Base-by-base conservation (phyloP, 225 moss, liverwort and hornwort species). In the Marchantia polymorpha region DNA sequence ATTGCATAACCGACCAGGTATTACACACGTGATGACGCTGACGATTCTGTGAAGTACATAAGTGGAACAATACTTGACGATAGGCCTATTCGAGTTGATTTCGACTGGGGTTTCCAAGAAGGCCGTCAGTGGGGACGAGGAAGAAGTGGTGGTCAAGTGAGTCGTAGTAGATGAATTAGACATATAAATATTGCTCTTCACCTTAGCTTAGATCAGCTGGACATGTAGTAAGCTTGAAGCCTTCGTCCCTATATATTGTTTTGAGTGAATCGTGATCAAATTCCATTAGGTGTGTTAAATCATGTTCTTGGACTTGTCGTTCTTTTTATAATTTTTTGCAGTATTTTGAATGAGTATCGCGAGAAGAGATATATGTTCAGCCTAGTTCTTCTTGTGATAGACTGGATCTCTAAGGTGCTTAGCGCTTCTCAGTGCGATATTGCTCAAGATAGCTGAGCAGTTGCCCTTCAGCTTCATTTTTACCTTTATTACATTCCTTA, bases 51-150 rank as follows among this genome's bases (percentile, higher is more conserved):
- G 25, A 99, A 95, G 81, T 99, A 99, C 72, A 99, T 99, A 54
- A 99, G 99, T 85, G 99, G 99, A 79, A 95, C 93, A 20, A 93
- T 99, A 83, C 87, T 99, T 80, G 99, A 99, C 79, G 99, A 99
- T 77, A 92, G 99, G 55, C 93, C 99, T 54, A 92, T 99, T 81
- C 99, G 99, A 80, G 99, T 99, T 47, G 99, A 99, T 88, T 95
- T 95, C 74, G 99, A 99, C 83, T 99, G 99, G 99, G 99, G 99
- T 72, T 99, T 99, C 77, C 93, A 91, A 89, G 99, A 99, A 81
- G 95, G 99, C 64, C 93, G 99, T 49, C 99, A 99, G 87, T 99
- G 99, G 99, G 99, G 99, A 76, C 95, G 99, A 52, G 99, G 99
- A 79, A 89, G 99, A 84, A 99, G 99, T 77, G 99, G 99, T 49